Percentiles rank a stretch among this genome's conserved stretches.
These are phyloP conservation scores for Pyrenochaeta sp. DNA, from an alignment of 2,329 filamentous ascomycete species.

Conservation along the genomic window DNA sequence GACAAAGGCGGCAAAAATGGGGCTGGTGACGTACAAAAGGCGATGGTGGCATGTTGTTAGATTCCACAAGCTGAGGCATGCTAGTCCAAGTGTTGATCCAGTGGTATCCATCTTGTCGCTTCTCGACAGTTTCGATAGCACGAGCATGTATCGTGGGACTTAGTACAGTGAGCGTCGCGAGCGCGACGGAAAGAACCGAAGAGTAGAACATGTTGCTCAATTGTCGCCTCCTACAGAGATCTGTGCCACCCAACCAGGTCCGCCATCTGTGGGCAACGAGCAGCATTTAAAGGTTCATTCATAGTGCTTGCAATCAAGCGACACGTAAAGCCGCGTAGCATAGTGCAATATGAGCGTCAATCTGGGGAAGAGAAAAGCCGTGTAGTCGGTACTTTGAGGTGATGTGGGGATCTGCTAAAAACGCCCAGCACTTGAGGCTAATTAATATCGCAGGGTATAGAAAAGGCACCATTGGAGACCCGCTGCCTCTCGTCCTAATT, in stretches of 20 bases:
- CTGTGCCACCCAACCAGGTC: no score
- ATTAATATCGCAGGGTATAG: constrained; percentile 24
- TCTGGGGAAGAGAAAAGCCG: constrained; percentile 5
- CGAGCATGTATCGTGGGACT: constrained; percentile 5
- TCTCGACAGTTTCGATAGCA: constrained; percentile 9
- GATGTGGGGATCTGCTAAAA: constrained; percentile 6
- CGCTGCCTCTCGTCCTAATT: background rate
- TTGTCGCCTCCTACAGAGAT: background rate
- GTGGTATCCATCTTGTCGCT: constrained; percentile 51
- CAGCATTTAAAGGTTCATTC: background rate
- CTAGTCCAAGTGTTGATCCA: constrained; percentile 71
- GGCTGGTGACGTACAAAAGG: constrained; percentile 56
- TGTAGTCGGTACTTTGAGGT: background rate
- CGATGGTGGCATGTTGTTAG: constrained; percentile 66
- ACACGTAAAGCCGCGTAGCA: background rate
- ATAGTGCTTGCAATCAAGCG: constrained; percentile 1
- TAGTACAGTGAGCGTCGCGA: constrained; percentile 11
- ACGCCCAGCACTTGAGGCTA: constrained; percentile 10
- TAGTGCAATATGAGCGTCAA: constrained; percentile 10
- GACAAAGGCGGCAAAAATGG: background rate
- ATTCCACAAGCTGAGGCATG: constrained; percentile 72
- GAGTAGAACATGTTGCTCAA: constrained; percentile 8
- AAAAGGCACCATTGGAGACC: background rate
- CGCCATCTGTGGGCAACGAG: background rate
- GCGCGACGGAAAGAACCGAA: constrained; percentile 6